Percentiles rank a stretch among this genome's conserved stretches.
phyloP scores from a whole-genome alignment of 2,329 filamentous ascomycete genomes.

The Aspergillus puulaauensis region DNA sequence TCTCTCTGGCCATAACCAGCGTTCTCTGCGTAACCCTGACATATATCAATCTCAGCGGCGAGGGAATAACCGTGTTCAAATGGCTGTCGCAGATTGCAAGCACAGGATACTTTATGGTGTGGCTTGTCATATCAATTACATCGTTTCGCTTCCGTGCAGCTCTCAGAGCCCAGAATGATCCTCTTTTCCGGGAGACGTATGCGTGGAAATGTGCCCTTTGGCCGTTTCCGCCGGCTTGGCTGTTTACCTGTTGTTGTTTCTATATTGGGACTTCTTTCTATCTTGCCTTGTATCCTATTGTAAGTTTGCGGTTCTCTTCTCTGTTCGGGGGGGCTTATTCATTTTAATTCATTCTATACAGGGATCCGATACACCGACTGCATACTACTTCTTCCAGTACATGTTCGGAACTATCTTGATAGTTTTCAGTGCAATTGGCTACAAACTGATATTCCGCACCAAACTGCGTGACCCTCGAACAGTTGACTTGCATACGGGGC shows the following conservation, averaged over 20 bases:
- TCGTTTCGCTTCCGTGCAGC: conserved; percentile 1
- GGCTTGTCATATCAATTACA: background rate
- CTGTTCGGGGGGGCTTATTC: background rate
- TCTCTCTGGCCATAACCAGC: background rate
- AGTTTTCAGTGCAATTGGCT: background rate
- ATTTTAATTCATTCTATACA: background rate
- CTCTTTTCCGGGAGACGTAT: background rate
- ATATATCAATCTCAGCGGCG: conserved; percentile 4
- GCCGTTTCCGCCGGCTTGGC: background rate
- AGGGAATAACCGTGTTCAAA: background rate
- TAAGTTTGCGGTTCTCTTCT: background rate
- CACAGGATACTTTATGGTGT: conserved; percentile 2
- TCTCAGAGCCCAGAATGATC: background rate
- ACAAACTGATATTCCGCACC: conserved; percentile 2
- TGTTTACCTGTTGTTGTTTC: background rate
- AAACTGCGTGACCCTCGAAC: background rate
- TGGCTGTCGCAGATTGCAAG: conserved; percentile 3
- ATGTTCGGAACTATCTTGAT: conserved; percentile 2
- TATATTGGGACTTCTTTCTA: background rate
- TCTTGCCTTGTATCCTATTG: conserved; percentile 1
- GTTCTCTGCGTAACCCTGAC: background rate
- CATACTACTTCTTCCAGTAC: conserved; percentile 1
- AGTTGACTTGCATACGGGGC: background rate
- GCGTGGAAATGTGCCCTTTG: background rate
- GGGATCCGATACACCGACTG: background rate